Base-by-base conservation (phyloP, 225 moss, liverwort and hornwort genomes). In the Rhytidiadelphus loreus region DNA sequence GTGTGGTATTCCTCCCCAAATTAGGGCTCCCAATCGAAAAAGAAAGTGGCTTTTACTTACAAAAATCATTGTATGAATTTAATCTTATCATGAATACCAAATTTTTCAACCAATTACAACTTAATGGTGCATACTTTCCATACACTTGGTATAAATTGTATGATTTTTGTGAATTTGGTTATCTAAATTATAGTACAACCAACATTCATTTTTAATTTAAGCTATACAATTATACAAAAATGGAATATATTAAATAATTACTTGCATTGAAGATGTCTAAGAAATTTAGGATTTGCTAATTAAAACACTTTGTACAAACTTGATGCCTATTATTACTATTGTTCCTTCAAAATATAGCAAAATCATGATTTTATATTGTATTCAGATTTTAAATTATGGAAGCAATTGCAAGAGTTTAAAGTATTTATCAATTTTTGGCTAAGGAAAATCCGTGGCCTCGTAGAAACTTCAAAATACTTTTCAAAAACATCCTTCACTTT, bases 391-490 rank as follows among this genome's bases (percentile, higher is more conserved):
- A 35, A 35, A 19, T 65, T 65, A 35, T 35, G 4, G 1, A 10
- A 35, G 3, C 5, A 35, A 8, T 35, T 35, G 18, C 9, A 19
- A 65, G 35, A 65, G 1, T 65, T 65, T 9, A 35, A 35, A 65
- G 19, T 35, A 35, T 35, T 35, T 65, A 35, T 19, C 4, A 11
- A 65, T 10, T 35, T 63, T 35, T 19, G 65, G 11, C 5, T 9
- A 0, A 65, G 6, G 10, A 9, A 17, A 65, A 65, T 65, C 35
- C 3, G 19, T 0, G 0, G 5, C 19, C 10, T 35, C 10, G 3
- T 65, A 65, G 10, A 65, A 65, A 65, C 19, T 35, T 35, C 10
- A 65, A 65, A 33, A 11, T 35, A 19, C 9, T 35, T 35, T 35
- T 2, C 10, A 9, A 35, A 35, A 18, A 9, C 1, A 0, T 35